These are phyloP conservation scores for Verticillium nubilum DNA, from an alignment of 2,329 filamentous ascomycete genomes.

Conservation along the genomic window DNA sequence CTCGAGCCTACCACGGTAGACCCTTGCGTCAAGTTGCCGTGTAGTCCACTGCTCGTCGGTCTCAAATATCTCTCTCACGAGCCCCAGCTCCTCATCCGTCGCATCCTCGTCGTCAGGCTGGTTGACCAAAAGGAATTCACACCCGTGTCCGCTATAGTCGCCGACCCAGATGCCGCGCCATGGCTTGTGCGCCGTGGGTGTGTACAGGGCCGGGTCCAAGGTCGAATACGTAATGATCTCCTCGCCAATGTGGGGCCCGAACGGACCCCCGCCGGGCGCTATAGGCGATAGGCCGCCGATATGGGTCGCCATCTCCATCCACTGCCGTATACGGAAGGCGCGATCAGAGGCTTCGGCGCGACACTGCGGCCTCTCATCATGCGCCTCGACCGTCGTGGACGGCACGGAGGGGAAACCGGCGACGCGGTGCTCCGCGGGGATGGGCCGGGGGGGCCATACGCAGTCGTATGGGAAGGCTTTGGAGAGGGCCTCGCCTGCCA, in stretches of 20 bases:
- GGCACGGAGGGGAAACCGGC: conserved; percentile 22
- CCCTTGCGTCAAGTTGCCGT: conserved; percentile 37
- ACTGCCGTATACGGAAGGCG: conserved; percentile 69
- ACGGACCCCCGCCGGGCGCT: background rate
- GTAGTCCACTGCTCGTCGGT: conserved; percentile 37
- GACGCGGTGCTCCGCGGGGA: conserved; percentile 59
- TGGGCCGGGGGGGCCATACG: conserved; percentile 71
- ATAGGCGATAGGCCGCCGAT: background rate
- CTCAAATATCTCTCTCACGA: conserved; percentile 35
- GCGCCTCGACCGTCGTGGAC: conserved; percentile 14
- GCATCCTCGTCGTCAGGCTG: conserved; percentile 64
- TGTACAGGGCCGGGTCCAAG: conserved; percentile 69
- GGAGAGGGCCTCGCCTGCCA: conserved; percentile 22
- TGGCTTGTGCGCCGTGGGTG: conserved; percentile 71
- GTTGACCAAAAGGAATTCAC: conserved; percentile 78
- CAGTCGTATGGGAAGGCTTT: conserved; percentile 37
- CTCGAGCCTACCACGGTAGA: conserved; percentile 65
- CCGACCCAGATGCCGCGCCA: conserved; percentile 91
- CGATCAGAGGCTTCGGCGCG: conserved; percentile 59
- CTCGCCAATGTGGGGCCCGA: conserved; percentile 40
- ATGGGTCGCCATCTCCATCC: conserved; percentile 58
- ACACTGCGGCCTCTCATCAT: conserved; percentile 35
- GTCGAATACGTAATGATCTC: conserved; percentile 62
- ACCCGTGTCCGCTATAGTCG: conserved; percentile 83
- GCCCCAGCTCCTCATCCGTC: conserved; percentile 31